Conservation (phyloP, 2,329 filamentous ascomycete genomes). For the Didymosphaeria variabile region DNA sequence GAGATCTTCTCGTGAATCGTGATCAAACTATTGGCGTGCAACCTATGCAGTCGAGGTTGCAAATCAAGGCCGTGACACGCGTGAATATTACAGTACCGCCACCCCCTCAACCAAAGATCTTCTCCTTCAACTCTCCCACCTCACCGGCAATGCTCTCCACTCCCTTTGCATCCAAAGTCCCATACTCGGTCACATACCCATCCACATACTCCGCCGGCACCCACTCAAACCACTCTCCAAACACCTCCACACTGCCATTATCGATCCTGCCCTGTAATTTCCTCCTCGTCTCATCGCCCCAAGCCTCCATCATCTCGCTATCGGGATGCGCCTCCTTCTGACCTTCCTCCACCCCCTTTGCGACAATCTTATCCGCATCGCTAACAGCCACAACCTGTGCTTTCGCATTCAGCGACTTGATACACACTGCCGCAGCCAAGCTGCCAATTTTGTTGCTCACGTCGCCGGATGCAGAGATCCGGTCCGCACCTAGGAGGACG, state of each 20-base stretch:
- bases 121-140: constrained; percentile 30
- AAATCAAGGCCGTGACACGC: not conserved
- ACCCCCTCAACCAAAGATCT: constrained; percentile 24
- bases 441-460: constrained; percentile 75
- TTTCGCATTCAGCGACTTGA: constrained; percentile 58
- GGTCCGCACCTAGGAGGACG: constrained; percentile 71
- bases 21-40: not conserved
- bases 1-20: not conserved
- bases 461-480: constrained; percentile 65
- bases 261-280: constrained; percentile 22
- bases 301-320: constrained; percentile 60
- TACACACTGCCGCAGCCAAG: constrained; percentile 65
- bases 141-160: constrained; percentile 26
- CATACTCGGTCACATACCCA: constrained; percentile 42
- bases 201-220: constrained; percentile 39
- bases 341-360: constrained; percentile 6
- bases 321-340: constrained; percentile 52
- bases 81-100: not conserved
- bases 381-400: constrained; percentile 65
- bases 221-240: constrained; percentile 51
- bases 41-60: not conserved
- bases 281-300: constrained; percentile 46
- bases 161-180: constrained; percentile 26
- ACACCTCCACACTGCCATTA: constrained; percentile 43
- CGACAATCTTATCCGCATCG: constrained; percentile 69